Percentiles rank a stretch among this genome's conserved stretches.
These are phyloP conservation scores for Neurospora sp. DNA, from an alignment of 495 filamentous ascomycete genomes.

Conservation along the genomic window DNA sequence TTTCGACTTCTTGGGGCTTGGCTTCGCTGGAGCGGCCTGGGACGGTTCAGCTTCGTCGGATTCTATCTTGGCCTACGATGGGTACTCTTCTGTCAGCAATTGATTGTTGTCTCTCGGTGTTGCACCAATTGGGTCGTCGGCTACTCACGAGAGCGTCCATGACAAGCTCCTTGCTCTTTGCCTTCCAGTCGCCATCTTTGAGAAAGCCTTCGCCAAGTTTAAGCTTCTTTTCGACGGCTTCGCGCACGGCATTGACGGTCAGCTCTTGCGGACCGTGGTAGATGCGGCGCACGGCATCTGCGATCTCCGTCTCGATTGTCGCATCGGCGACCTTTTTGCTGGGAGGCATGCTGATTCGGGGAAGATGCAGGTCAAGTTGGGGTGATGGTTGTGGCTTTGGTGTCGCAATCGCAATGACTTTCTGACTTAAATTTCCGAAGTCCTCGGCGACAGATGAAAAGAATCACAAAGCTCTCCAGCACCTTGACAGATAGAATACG, in stretches of 20 bases:
- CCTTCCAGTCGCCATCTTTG: constrained; percentile 62
- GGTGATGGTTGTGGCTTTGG: background rate
- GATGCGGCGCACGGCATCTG: constrained; percentile 45
- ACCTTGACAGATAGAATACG: background rate
- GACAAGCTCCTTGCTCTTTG: constrained; percentile 67
- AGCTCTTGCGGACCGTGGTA: constrained; percentile 52
- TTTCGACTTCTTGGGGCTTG: constrained; percentile 7
- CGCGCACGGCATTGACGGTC: constrained; percentile 66
- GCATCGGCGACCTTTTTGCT: background rate
- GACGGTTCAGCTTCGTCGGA: constrained; percentile 1
- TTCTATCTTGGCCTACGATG: constrained; percentile 1
- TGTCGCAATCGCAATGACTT: background rate
- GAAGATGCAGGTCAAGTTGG: background rate
- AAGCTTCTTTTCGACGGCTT: constrained; percentile 53
- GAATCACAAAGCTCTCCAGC: background rate
- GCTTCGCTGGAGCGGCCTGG: constrained; percentile 12
- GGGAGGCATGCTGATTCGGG: background rate
- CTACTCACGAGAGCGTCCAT: constrained; percentile 56
- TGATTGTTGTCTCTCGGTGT: background rate
- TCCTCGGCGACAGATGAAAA: background rate
- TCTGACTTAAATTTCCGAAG: background rate
- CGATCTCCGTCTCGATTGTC: constrained; percentile 41
- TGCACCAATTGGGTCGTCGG: background rate
- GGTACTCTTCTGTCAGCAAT: background rate
- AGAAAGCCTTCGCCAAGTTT: constrained; percentile 61